Evolutionary conservation across 192 early-diverging fungal species (phyloP), one percentile per base, ranked within the genome.

Genomic region (Coemansia sp.): DNA sequence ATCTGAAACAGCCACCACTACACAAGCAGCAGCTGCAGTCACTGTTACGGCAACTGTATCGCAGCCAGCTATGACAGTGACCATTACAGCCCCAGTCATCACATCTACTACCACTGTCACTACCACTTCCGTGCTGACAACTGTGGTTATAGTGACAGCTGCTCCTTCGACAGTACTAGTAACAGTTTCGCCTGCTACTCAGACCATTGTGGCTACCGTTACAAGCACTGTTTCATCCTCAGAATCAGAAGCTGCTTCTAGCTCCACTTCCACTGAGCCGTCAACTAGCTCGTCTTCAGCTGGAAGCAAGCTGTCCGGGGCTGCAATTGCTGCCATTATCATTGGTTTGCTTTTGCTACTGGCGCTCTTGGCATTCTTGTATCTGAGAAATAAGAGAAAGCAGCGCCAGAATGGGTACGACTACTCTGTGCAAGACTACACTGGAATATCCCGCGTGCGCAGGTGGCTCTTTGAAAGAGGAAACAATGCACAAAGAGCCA

Each of bases 271-370:
- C 27, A 29, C 12, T 29, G 24, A 53, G 27, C 25, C 49, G 15
- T 53, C 49, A 6, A 27, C 6, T 12, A 31, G 15, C 1, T 25
- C 27, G 1, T 17, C 49, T 27, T 49, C 46, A 10, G 22, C 46
- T 9, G 49, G 4, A 53, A 53, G 27, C 12, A 53, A 31, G 25
- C 10, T 74, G 29, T 64, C 73, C 1, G 22, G 42, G 0, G 62
- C 60, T 24, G 61, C 73, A 6, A 64, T 68, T 32, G 57, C 46
- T 9, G 73, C 62, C 0, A 41, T 74, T 24, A 25, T 74, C 2
- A 29, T 68, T 22, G 62, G 53, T 14, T 42, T 68, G 19, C 49
- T 74, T 29, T 19, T 43, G 5, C 57, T 68, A 24, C 39, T 65
- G 43, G 66, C 43, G 0, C 62, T 74, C 7, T 49, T 74, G 42